Evolutionary conservation across 139 green algal species (phyloP), one percentile per base, ranked within the genome.

Genomic region (Protoeuglena noctilucae): DNA sequence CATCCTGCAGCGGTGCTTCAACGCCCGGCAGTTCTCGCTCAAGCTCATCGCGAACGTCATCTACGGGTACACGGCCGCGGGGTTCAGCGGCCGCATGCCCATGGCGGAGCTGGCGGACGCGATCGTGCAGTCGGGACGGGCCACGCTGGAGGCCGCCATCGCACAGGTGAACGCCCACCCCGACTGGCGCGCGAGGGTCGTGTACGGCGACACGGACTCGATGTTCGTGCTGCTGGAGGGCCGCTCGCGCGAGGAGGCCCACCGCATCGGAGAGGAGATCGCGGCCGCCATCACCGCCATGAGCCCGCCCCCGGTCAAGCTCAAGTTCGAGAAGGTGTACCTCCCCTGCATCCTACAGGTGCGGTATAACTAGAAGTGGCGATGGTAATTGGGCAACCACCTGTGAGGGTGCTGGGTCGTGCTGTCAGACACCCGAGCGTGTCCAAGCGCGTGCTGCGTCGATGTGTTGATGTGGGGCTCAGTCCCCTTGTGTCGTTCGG

Each of bases 21-120:
- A 98, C 61, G 84, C 89, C 4, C 75, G 88, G 2, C 90, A 98
- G 76, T 92, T 96, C 64, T 81, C 70, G 3, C 74, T 98, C 43
- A 98, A 98, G 71, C 77, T 97, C 48, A 94, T 97, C 48, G 79
- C 89, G 49, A 97, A 97, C 66, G 89, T 97, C 34, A 95, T 79
- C 0, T 94, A 94, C 63, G 84, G 84, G 40, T 86, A 88, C 61
- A 71, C 79, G 7, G 65, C 79, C 3, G 79, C 79, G 3, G 78
- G 79, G 28, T 92, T 89, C 66, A 74, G 56, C 9, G 88, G 90
- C 0, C 76, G 89, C 41, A 95, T 98, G 90, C 90, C 90, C 7
- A 84, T 83, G 52, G 85, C 89, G 4, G 89, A 98, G 75, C 73
- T 98, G 41, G 90, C 90, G 4, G 90, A 97, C 63, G 70, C 84